Evolutionary conservation across 2,329 filamentous ascomycete species (phyloP).

Genomic region (Calonectria pauciramosa): DNA sequence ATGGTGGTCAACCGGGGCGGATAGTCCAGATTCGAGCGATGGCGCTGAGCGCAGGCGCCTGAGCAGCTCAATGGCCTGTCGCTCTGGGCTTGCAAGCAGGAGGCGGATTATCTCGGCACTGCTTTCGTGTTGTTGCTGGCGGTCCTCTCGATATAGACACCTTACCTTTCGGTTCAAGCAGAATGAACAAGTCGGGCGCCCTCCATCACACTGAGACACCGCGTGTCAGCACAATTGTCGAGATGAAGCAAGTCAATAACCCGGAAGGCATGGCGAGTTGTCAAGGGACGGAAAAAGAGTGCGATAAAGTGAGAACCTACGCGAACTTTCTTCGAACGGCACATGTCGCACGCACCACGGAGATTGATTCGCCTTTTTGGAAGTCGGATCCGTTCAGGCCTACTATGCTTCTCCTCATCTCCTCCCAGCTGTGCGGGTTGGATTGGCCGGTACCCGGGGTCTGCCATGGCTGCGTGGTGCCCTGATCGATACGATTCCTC

Average conservation of each 20-base stretch:
- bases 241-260: background rate
- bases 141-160: background rate
- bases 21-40: background rate
- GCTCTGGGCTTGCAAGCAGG: background rate
- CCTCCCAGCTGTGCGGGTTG: background rate
- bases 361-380: background rate
- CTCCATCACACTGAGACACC: background rate
- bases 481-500: background rate
- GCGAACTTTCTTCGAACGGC: slow-evolving; percentile 2
- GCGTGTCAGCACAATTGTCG: background rate
- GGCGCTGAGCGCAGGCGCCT: background rate
- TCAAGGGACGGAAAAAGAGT: background rate
- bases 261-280: background rate
- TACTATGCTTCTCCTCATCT: background rate
- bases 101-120: background rate
- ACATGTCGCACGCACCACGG: background rate
- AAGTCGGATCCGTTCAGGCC: background rate
- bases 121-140: background rate
- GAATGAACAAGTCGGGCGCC: background rate
- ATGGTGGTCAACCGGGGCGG: slow-evolving; percentile 23
- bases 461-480: background rate
- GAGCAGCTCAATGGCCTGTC: background rate
- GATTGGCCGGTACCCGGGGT: background rate
- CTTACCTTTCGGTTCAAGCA: background rate
- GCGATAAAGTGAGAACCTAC: background rate